Evolutionary conservation across 2,329 filamentous ascomycete genomes (phyloP).

Genomic region (Fusarium udum): DNA sequence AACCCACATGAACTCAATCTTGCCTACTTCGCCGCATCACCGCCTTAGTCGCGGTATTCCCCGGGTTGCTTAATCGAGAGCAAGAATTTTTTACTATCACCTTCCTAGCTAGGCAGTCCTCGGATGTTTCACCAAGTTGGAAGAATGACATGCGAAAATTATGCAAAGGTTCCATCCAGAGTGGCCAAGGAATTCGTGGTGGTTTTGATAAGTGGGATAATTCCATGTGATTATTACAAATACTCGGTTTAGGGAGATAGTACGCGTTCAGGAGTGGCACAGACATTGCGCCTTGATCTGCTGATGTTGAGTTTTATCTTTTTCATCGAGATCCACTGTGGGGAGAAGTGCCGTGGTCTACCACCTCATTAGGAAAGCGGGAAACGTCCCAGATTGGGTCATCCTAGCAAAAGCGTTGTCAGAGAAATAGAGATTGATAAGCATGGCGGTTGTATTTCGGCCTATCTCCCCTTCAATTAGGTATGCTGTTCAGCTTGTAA

Average conservation of each 20-base stretch:
- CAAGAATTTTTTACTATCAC: not conserved
- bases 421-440: not conserved
- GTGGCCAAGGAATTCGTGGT: not conserved
- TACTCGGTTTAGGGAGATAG: not conserved
- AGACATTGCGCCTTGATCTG: not conserved
- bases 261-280: not conserved
- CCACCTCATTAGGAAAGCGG: not conserved
- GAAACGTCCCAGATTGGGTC: not conserved
- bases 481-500: not conserved
- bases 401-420: not conserved
- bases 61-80: not conserved
- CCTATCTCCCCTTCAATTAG: not conserved
- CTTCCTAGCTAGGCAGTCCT: not conserved
- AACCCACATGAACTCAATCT: not conserved
- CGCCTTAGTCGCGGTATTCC: not conserved
- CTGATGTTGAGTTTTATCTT: not conserved
- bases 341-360: not conserved
- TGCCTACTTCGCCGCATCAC: not conserved
- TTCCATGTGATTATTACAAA: not conserved
- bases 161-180: not conserved
- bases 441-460: not conserved
- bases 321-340: not conserved
- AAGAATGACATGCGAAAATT: not conserved
- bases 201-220: not conserved
- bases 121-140: not conserved